Conservation (phyloP, 306 rosid species). For the Parietaria judaica region DNA sequence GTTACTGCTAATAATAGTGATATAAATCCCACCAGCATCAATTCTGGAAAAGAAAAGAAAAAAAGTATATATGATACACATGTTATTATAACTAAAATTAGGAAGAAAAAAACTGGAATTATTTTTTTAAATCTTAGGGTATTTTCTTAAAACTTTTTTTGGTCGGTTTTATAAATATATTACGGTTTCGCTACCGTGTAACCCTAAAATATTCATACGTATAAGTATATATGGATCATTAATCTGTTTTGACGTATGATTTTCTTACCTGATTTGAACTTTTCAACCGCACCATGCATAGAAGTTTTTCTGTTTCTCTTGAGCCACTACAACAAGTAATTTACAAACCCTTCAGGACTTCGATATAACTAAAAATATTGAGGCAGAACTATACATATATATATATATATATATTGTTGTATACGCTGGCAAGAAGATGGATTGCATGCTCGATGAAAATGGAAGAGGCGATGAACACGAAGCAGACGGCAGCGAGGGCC, state of each 20-base stretch:
- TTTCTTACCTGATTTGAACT: slow-evolving; percentile 30
- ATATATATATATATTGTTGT: not conserved
- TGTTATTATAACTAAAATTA: not conserved
- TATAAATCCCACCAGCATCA: slow-evolving; percentile 37
- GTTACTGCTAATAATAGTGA: slow-evolving; percentile 27
- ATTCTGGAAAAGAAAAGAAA: slow-evolving; percentile 12
- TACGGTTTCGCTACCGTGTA: too few species aligned
- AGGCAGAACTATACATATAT: too few species aligned
- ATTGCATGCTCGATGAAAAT: slow-evolving; percentile 19
- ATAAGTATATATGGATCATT: too few species aligned
- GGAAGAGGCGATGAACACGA: slow-evolving; percentile 28
- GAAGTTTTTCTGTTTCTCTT: slow-evolving; percentile 17
- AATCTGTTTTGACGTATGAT: too few species aligned
- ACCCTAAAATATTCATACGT: too few species aligned
- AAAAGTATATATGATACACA: not conserved
- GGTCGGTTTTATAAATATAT: too few species aligned
- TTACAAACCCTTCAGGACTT: not conserved
- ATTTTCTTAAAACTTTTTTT: too few species aligned
- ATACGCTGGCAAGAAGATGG: slow-evolving; percentile 20
- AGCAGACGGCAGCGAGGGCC: slow-evolving; percentile 30
- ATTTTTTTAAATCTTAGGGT: too few species aligned
- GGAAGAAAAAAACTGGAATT: not conserved
- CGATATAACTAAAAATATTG: too few species aligned
- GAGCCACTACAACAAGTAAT: slow-evolving; percentile 19
- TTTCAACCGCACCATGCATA: slow-evolving; percentile 25